Conservation (phyloP, 371 early-diverging fungal species). For the Phascolomyces articulosus region DNA sequence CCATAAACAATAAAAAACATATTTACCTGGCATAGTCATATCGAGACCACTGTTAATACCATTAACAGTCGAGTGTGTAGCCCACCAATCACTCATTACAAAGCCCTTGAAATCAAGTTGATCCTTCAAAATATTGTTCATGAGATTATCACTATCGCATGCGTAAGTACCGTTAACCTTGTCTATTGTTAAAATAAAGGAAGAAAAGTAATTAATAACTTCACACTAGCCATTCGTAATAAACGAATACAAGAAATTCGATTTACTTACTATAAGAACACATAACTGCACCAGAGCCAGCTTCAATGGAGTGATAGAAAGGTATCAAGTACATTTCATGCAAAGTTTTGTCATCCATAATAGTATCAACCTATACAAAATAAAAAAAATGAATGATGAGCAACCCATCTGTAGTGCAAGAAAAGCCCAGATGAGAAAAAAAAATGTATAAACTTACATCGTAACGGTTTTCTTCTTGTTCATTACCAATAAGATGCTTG, state of each 20-base stretch:
- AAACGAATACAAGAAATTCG: too few species aligned
- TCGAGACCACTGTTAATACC: conserved; percentile 45
- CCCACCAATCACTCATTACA: conserved; percentile 30
- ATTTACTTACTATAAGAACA: conserved; percentile 49
- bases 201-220: neutral
- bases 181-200: conserved; percentile 2
- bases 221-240: too few species aligned
- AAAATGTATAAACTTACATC: neutral
- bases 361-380: conserved; percentile 17
- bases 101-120: conserved; percentile 40
- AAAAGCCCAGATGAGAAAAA: too few species aligned
- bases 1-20: too few species aligned
- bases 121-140: conserved; percentile 40
- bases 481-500: conserved; percentile 55
- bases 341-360: conserved; percentile 53
- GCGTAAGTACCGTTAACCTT: conserved; percentile 42
- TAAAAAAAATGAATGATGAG: neutral
- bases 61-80: conserved; percentile 22
- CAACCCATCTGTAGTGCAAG: too few species aligned
- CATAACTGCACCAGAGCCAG: conserved; percentile 52
- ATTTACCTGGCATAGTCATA: conserved; percentile 53
- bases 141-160: conserved; percentile 37
- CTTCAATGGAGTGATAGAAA: conserved; percentile 44
- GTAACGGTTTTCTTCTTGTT: conserved; percentile 48
- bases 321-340: conserved; percentile 59